Percentiles rank a stretch among this genome's conserved stretches.
phyloP scores from a whole-genome alignment of 1,284 basidiomycete genomes.

The Acaromyces ingoldii region DNA sequence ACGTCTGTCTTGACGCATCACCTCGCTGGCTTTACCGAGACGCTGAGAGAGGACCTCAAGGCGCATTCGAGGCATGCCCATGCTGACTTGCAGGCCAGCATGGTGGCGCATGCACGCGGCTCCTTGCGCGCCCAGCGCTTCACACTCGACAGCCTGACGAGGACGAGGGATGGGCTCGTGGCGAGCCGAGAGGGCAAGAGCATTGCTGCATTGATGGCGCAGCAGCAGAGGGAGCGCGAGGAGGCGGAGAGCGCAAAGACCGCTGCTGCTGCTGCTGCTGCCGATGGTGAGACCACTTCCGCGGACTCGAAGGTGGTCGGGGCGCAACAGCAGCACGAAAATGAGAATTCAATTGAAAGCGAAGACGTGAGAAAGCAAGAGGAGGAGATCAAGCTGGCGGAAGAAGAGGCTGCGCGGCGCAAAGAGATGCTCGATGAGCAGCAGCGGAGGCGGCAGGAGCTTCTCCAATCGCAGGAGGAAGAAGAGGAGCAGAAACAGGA shows the following conservation, averaged over 20 bases:
- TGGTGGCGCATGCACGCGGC: background rate
- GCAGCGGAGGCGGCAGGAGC: too few relatives aligned
- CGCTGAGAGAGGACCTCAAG: slow-evolving; percentile 5
- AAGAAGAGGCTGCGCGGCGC: too few relatives aligned
- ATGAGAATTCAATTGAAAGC: too few relatives aligned
- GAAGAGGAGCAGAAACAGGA: too few relatives aligned
- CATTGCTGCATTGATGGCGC: background rate
- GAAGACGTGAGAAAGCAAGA: too few relatives aligned
- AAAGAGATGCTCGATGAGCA: too few relatives aligned
- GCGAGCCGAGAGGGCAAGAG: background rate
- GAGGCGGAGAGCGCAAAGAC: background rate
- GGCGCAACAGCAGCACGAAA: too few relatives aligned
- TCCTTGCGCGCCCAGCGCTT: slow-evolving; percentile 1
- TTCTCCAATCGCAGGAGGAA: too few relatives aligned
- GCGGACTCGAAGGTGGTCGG: too few relatives aligned
- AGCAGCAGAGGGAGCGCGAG: background rate
- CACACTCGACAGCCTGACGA: background rate
- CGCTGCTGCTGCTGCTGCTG: too few relatives aligned
- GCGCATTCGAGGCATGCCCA: background rate
- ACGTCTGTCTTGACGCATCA: slow-evolving; percentile 2
- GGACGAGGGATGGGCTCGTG: slow-evolving; percentile 1
- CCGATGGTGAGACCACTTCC: too few relatives aligned
- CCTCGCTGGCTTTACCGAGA: background rate
- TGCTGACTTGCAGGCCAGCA: background rate
- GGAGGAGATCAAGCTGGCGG: too few relatives aligned